Evolutionary conservation across 208 protist genomes (phyloP), one percentile per base, ranked within the genome.

Genomic region (Acanthamoeba lenticulata): DNA sequence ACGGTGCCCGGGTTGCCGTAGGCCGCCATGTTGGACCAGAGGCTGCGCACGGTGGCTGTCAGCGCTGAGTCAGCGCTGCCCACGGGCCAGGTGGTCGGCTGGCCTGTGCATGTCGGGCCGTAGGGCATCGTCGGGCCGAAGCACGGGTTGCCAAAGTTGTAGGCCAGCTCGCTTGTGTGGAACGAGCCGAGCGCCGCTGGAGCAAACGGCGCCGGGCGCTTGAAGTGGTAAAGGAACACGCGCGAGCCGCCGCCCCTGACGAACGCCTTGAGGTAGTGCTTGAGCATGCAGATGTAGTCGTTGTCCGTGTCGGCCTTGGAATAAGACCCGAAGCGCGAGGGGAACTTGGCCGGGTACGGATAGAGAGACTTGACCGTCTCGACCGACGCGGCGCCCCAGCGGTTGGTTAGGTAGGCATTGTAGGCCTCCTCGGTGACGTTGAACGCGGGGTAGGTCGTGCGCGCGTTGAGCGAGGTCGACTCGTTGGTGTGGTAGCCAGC

Each of bases 261-360:
- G 36, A 42, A 74, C n/a, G 65, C 65, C 65, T 74, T 74, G 65
- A 74, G 65, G 65, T 74, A 74, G 65, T 74, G n/a, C 65, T 74
- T 74, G 65, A 74, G 7, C 65, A 74, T 74, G 65, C 65, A 74
- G n/a, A 74, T 38, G 65, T 74, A 74, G 65, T 74, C 65, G n/a
- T 74, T 74, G 36, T 74, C 65, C 24, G 65, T 38, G 65, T 74
- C 65, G 65, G 65, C 65, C 65, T 74, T 74, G 65, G 32, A 42
- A 29, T 74, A 74, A 3, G 65, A 74, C 7, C n/a, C 65, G 65
- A 40, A 74, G 65, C 65, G 65, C 65, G 65, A 74, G 9, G 65
- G 65, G n/a, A 27, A 74, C 9, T 34, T 29, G 2, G 29, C 65
- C 2, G 65, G 65, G 65, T 74, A 74, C 7, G 65, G 65, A 29